Base-by-base conservation (phyloP, 768 basidiomycete genomes). In the Russula sp. region DNA sequence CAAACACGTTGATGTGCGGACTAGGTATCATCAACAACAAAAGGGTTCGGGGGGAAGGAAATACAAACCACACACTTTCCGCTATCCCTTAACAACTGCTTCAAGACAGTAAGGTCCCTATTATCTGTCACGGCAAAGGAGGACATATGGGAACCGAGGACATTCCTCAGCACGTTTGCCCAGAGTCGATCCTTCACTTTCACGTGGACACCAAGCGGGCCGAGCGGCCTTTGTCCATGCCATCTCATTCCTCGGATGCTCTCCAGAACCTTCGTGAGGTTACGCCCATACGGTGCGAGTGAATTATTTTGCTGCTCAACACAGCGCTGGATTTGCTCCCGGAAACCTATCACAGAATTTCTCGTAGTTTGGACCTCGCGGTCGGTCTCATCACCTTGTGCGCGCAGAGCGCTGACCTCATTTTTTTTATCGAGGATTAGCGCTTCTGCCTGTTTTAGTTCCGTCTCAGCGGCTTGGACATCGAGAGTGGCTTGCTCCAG, bases 151-250 rank as follows among this genome's bases (percentile, higher is more conserved):
- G 51, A 35, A 5, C 80, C 82, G 5, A 99, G 75, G 66, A 87
- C 81, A 54, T 73, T 72, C 63, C 87, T 76, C 66, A 98, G 72
- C n/a, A 91, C 66, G 0, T 75, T 74, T 0, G 83, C 85, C 83
- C 90, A 98, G 36, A 69, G 74, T 62, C 75, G 74, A 52, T 95
- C 88, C 67, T 78, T 82, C 41, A 92, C 81, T 67, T 85, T 87
- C 68, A 98, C 87, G 70, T 83, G 80, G 52, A 81, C 64, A 0
- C 96, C 96, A 29, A 98, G 75, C 0, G 96, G 96, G 0, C 91
- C 91, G 38, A 90, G 72, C 0, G 90, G 89, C 20, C 68, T 69
- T 49, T 84, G 78, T 3, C 90, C 90, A 32, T 75, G 63, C 92
- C 91, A 93, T 6, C 59, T 74, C 70, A 73, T 75, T 34, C 67